Evolutionary conservation across 495 filamentous ascomycete genomes (phyloP), one percentile per base, ranked within the genome.

Genomic region (Endocarpon pusillum): DNA sequence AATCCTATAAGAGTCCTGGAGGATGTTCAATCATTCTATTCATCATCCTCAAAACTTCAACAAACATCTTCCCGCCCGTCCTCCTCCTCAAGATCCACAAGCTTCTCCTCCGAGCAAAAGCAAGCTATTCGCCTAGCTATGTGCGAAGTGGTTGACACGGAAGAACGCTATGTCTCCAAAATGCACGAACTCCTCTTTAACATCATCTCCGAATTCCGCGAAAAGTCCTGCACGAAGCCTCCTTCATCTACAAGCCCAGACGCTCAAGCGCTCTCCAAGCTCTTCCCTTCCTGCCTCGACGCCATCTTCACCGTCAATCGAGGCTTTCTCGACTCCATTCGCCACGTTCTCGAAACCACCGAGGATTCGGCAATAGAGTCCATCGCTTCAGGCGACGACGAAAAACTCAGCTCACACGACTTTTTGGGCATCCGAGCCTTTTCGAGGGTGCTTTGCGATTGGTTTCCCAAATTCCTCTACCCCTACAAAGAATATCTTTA

Each of bases 401-500:
- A 55, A 28, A 52, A 58, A 33, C 38, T 45, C 2, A 42, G 41
- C 9, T 46, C 52, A 20, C 57, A 57, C 21, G 83, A 93, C 54
- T 64, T 71, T 3, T 81, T 76, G 42, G 85, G 85, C 20, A 70
- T 75, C 15, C 49, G 75, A 10, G 67, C 71, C 20, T 75, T 91
- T 56, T 78, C 80, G 8, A 81, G 78, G 37, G 57, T 78, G 19
- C 69, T 94, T 33, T 54, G 84, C 8, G 79, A 84, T 41, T 91
- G 81, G 79, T 83, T 97, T 39, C 91, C 91, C 1, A 71, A 75
- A 37, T 94, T 97, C 50, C 75, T 74, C 16, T 70, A 81, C 25
- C 83, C 79, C 37, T 97, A 97, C 50, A 74, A 80, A 34, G 76
- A 84, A 34, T 97, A 94, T 54, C 80, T 96, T 51, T 72, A 73